Evolutionary conservation across 495 filamentous ascomycete genomes (phyloP).

Genomic region (Aspergillus avenaceus): DNA sequence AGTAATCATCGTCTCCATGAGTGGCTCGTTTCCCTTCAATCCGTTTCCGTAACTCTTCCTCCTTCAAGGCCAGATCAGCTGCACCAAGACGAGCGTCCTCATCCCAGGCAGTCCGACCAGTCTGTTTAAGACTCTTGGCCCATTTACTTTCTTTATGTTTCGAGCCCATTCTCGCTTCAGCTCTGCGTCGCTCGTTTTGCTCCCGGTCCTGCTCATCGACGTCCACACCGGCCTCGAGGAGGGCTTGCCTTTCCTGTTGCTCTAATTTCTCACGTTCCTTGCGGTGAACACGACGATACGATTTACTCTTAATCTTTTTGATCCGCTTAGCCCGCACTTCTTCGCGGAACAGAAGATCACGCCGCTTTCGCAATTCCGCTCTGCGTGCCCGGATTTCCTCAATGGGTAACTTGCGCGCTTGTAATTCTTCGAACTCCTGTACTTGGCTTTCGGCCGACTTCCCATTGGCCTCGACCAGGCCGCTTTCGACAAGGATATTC

Average conservation of each 20-base stretch:
- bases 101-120: conserved; percentile 75
- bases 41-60: conserved; percentile 79
- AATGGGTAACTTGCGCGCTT: conserved; percentile 59
- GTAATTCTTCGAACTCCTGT: conserved; percentile 65
- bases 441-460: conserved; percentile 62
- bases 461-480: conserved; percentile 55
- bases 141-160: conserved; percentile 91
- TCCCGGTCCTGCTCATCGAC: conserved; percentile 76
- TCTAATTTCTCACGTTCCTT: conserved; percentile 74
- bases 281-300: conserved; percentile 85
- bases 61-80: conserved; percentile 74
- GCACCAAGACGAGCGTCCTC: conserved; percentile 74
- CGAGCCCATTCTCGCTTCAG: conserved; percentile 82
- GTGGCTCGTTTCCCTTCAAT: conserved; percentile 71
- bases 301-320: conserved; percentile 97
- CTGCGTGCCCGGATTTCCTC: conserved; percentile 71
- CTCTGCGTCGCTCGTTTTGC: conserved; percentile 70
- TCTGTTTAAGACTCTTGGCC: conserved; percentile 84
- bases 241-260: conserved; percentile 64
- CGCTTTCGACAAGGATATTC: conserved; percentile 83
- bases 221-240: conserved; percentile 64
- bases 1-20: conserved; percentile 44
- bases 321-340: conserved; percentile 83
- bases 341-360: conserved; percentile 89
- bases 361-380: conserved; percentile 69